These are phyloP conservation scores for Zoysia pacifica DNA, from an alignment of 176 grass and related monocot genomes.

Conservation along the genomic window DNA sequence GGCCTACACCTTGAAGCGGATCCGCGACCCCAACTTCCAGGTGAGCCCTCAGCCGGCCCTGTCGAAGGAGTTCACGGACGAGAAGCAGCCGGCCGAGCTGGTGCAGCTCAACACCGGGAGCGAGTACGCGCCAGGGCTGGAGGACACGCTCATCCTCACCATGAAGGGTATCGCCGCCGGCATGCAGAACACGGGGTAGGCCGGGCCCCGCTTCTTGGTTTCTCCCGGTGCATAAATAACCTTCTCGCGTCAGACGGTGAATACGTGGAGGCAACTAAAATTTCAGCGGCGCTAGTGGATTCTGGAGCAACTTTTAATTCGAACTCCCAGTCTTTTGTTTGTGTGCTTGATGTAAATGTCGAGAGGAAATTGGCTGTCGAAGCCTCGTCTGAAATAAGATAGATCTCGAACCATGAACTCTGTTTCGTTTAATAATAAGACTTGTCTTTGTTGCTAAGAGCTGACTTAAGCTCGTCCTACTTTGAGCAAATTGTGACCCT, in stretches of 20 bases:
- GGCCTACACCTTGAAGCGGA: slow-evolving; percentile 87
- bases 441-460: not conserved
- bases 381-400: slow-evolving; percentile 45
- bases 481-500: not conserved
- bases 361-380: slow-evolving; percentile 34
- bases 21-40: slow-evolving; percentile 68
- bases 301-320: slow-evolving; percentile 17
- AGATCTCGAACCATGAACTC: slow-evolving; percentile 19
- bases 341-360: slow-evolving; percentile 45
- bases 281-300: slow-evolving; percentile 33
- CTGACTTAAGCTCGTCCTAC: not conserved
- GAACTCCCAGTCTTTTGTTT: slow-evolving; percentile 15
- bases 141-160: slow-evolving; percentile 87
- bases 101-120: slow-evolving; percentile 68
- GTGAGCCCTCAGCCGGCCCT: slow-evolving; percentile 55
- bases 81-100: slow-evolving; percentile 43
- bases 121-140: slow-evolving; percentile 79
- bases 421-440: slow-evolving; percentile 3
- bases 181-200: slow-evolving; percentile 89
- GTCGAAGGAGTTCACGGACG: slow-evolving; percentile 53
- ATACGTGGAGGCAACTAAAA: slow-evolving; percentile 27
- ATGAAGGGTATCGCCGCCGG: slow-evolving; percentile 94
- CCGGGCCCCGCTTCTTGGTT: not conserved
- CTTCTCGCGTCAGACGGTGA: slow-evolving; percentile 19
- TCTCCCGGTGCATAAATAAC: slow-evolving; percentile 30